Evolutionary conservation across 106 monocot genomes (phyloP).

Genomic region (Apostasia ramifera): DNA sequence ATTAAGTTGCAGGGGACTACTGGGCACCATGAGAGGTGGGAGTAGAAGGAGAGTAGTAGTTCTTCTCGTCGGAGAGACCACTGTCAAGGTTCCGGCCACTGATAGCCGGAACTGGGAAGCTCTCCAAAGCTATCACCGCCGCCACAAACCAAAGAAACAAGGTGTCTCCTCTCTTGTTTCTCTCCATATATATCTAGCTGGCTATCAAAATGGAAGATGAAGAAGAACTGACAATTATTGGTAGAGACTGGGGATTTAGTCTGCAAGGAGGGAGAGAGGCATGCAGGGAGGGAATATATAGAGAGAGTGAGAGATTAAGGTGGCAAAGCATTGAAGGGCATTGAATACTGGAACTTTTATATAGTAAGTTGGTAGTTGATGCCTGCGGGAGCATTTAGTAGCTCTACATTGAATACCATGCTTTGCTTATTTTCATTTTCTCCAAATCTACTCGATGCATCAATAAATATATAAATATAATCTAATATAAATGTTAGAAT

Average conservation of each 20-base stretch:
- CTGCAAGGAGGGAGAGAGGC: not conserved
- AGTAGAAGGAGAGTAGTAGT: not conserved
- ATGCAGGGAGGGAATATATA: no score
- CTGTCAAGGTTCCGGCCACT: slow-evolving; percentile 5
- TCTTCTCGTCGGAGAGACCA: slow-evolving; percentile 2
- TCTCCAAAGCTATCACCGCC: not conserved
- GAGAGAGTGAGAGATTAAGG: no score
- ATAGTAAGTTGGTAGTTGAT: no score
- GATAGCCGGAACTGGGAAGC: not conserved
- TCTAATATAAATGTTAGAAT: no score
- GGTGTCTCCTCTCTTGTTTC: not conserved
- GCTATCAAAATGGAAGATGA: not conserved
- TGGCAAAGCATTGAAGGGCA: no score
- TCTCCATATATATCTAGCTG: slow-evolving; percentile 1
- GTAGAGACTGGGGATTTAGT: not conserved
- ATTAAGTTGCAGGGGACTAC: no score
- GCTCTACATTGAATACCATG: no score
- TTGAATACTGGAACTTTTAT: no score
- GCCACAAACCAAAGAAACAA: not conserved
- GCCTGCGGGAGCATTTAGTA: no score
- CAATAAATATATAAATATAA: no score
- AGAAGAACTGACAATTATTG: not conserved
- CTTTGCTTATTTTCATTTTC: no score
- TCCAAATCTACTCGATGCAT: no score
- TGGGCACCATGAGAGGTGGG: not conserved